Conservation (phyloP, 176 grass and related monocot species). For the Secale cereale region DNA sequence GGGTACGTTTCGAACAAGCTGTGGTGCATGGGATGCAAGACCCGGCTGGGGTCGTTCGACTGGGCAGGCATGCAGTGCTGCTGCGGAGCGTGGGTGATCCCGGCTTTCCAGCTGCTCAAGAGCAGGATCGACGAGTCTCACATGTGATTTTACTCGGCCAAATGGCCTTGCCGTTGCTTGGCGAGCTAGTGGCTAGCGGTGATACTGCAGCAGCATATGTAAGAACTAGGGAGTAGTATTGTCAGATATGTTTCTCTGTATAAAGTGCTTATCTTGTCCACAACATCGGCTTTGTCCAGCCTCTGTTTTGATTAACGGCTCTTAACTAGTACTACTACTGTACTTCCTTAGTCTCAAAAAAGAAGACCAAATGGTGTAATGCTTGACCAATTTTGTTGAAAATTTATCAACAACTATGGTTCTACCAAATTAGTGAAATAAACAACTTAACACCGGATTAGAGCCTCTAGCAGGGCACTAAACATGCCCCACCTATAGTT, state of each 20-base stretch:
- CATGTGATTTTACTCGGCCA: constrained; percentile 16
- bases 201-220: constrained; percentile 2
- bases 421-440: too few relatives aligned
- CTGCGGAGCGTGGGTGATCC: constrained; percentile 82
- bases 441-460: too few relatives aligned
- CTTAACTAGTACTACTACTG: neutral
- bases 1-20: constrained; percentile 68
- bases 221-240: neutral
- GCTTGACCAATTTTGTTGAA: too few relatives aligned
- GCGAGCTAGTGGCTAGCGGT: neutral
- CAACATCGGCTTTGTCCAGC: neutral
- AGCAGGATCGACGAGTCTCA: constrained; percentile 66
- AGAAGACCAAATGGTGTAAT: too few relatives aligned
- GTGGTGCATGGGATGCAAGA: constrained; percentile 83
- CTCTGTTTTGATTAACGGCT: neutral
- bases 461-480: too few relatives aligned
- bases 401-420: too few relatives aligned
- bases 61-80: constrained; percentile 88
- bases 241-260: neutral
- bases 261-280: neutral
- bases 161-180: neutral
- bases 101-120: constrained; percentile 84
- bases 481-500: too few relatives aligned
- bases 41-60: constrained; percentile 82
- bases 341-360: too few relatives aligned